These are phyloP conservation scores for Talaromyces sp. DNA, from an alignment of 2,329 filamentous ascomycete genomes.

Conservation along the genomic window DNA sequence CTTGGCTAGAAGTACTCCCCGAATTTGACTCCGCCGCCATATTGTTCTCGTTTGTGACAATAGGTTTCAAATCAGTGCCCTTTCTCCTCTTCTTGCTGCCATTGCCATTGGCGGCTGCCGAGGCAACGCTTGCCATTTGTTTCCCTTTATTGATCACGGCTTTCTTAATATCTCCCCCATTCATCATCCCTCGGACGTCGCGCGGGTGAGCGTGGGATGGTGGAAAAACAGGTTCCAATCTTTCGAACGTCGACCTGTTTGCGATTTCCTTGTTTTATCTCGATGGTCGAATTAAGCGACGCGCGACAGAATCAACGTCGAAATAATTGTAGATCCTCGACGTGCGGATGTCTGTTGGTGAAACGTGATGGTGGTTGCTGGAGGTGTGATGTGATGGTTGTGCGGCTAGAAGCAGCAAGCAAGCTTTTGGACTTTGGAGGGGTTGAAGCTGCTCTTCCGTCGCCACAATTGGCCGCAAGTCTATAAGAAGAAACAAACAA, in stretches of 20 bases:
- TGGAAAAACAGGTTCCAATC: slow-evolving; percentile 2
- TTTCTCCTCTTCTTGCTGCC: slow-evolving; percentile 62
- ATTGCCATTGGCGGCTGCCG: slow-evolving; percentile 49
- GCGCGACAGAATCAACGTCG: neutral
- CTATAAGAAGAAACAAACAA: neutral
- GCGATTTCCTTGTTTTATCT: neutral
- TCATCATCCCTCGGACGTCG: slow-evolving; percentile 45
- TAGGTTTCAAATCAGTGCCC: slow-evolving; percentile 59
- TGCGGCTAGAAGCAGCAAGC: neutral
- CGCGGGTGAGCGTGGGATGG: slow-evolving; percentile 12
- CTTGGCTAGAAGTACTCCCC: slow-evolving; percentile 41
- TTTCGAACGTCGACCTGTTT: neutral
- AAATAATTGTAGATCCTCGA: neutral
- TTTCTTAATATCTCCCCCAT: slow-evolving; percentile 60
- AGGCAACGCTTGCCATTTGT: slow-evolving; percentile 51
- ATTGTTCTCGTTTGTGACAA: slow-evolving; percentile 58
- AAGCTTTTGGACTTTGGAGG: slow-evolving; percentile 8
- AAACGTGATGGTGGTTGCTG: neutral
- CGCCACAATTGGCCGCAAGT: neutral
- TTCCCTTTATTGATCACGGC: slow-evolving; percentile 62
- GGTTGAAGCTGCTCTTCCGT: slow-evolving; percentile 6
- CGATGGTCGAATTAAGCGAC: neutral
- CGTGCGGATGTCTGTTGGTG: neutral
- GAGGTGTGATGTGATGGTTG: neutral
- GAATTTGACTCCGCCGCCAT: slow-evolving; percentile 40